phyloP scores from a whole-genome alignment of 1,139 yeast genomes.

The Entelexis sorbosivorans region DNA sequence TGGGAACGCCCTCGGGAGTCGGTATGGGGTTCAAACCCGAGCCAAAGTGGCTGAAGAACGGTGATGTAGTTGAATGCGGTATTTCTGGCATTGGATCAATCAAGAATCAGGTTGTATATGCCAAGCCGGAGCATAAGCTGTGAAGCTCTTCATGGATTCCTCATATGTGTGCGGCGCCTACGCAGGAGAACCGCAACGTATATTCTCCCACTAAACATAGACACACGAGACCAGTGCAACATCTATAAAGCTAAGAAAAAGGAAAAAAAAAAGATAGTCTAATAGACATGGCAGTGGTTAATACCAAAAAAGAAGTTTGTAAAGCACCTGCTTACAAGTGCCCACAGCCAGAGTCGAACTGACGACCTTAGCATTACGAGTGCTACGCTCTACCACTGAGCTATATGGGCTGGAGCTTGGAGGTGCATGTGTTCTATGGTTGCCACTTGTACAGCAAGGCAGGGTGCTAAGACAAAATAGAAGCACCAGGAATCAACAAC shows the following conservation, averaged over 20 bases:
- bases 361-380: constrained; percentile 9
- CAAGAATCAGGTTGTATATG: constrained; percentile 32
- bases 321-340: not conserved
- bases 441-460: no score
- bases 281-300: no score
- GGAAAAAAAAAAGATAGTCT: not conserved
- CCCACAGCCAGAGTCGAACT: constrained; percentile 8
- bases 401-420: not conserved
- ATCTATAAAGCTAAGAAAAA: not conserved
- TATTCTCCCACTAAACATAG: no score
- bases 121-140: not conserved
- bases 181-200: no score
- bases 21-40: constrained; percentile 37
- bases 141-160: not conserved
- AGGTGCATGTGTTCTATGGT: not conserved
- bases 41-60: constrained; percentile 37
- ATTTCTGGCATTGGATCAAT: constrained; percentile 40
- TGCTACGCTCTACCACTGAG: constrained; percentile 9
- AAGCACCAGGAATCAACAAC: no score
- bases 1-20: constrained; percentile 48
- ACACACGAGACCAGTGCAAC: no score
- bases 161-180: no score
- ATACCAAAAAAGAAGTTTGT: not conserved
- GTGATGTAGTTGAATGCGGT: constrained; percentile 38
- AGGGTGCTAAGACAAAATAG: no score